Evolutionary conservation across 177 flowering plant genomes (phyloP).

Genomic region (Vitis hybrid): DNA sequence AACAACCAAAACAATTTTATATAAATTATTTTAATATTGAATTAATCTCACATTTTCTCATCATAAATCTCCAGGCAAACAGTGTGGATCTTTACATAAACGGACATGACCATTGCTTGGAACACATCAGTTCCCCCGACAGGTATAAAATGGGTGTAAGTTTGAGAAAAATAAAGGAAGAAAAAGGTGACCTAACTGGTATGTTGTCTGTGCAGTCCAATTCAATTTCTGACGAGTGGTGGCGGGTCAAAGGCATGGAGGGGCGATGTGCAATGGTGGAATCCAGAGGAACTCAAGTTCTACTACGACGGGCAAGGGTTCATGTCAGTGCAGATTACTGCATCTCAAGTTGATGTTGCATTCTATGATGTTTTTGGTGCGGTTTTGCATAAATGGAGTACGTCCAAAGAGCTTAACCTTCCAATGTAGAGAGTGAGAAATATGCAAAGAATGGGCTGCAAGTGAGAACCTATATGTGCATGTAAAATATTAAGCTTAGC

Average conservation of each 20-base stretch:
- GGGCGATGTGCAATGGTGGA: slow-evolving; percentile 34
- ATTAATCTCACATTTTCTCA: too few relatives aligned
- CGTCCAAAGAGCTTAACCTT: slow-evolving; percentile 27
- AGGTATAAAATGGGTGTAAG: slow-evolving; percentile 34
- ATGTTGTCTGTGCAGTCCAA: slow-evolving; percentile 33
- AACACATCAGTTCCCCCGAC: slow-evolving; percentile 46
- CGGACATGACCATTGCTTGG: slow-evolving; percentile 86
- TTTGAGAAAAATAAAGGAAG: not conserved
- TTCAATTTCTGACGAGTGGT: slow-evolving; percentile 74
- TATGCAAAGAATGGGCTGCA: not conserved
- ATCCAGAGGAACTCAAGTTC: slow-evolving; percentile 38
- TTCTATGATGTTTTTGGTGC: slow-evolving; percentile 61
- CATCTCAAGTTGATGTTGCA: slow-evolving; percentile 21
- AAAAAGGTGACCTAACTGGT: not conserved
- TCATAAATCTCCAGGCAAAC: slow-evolving; percentile 39
- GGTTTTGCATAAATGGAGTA: slow-evolving; percentile 46
- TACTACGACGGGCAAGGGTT: slow-evolving; percentile 86
- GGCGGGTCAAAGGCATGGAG: slow-evolving; percentile 91
- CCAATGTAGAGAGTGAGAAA: not conserved
- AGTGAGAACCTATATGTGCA: too few relatives aligned
- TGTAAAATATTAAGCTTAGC: too few relatives aligned
- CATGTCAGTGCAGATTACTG: slow-evolving; percentile 51
- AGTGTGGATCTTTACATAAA: slow-evolving; percentile 73
- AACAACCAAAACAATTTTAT: too few relatives aligned
- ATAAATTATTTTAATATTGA: not conserved